Percentiles rank a stretch among this genome's conserved stretches.
These are phyloP conservation scores for Pholiota molesta DNA, from an alignment of 768 basidiomycete genomes.

Conservation along the genomic window DNA sequence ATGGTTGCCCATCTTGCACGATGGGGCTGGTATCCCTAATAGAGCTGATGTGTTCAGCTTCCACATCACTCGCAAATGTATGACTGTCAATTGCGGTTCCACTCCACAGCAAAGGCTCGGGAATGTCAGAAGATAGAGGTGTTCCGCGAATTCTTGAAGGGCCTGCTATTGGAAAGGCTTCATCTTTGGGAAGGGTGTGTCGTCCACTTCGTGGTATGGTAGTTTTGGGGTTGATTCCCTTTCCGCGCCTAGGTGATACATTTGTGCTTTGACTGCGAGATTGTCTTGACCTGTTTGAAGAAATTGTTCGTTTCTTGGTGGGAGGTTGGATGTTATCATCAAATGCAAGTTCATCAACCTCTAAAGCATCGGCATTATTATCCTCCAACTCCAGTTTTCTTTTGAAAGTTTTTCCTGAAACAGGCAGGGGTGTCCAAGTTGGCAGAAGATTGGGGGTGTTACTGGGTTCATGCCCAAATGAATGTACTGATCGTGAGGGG, in stretches of 20 bases:
- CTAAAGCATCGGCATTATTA: background rate
- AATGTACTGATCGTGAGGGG: background rate
- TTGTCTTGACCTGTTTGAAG: background rate
- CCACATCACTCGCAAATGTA: too few species aligned
- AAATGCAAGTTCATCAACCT: slow-evolving; percentile 1
- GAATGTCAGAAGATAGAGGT: too few species aligned
- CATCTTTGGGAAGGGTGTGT: too few species aligned
- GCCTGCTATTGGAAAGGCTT: too few species aligned
- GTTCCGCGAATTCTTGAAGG: too few species aligned
- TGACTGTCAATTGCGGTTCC: too few species aligned
- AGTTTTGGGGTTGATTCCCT: too few species aligned
- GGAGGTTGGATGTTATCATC: background rate
- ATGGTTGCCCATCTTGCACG: too few species aligned
- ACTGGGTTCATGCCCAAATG: background rate
- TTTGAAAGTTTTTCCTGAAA: slow-evolving; percentile 2
- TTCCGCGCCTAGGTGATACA: background rate
- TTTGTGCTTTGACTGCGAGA: background rate
- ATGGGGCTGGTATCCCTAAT: too few species aligned
- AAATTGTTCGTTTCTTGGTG: background rate
- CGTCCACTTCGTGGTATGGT: too few species aligned
- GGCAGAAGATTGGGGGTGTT: background rate
- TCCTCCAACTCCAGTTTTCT: background rate
- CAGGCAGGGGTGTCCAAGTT: slow-evolving; percentile 1
- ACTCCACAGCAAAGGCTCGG: too few species aligned
- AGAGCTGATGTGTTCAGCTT: too few species aligned